Conservation (phyloP, 208 protist species). For the Leishmania braziliensis region DNA sequence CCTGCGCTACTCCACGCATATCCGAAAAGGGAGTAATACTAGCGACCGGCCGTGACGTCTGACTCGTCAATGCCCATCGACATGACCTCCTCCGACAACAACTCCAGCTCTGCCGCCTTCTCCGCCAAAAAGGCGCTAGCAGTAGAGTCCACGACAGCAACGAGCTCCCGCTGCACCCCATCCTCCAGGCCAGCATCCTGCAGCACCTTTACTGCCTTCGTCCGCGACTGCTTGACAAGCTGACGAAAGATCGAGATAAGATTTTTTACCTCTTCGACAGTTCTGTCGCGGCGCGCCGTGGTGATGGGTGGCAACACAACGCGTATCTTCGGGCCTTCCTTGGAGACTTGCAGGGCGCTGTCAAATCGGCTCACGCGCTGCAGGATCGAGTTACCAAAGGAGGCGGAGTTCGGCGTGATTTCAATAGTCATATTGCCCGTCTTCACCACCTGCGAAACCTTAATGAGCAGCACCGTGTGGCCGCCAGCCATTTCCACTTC, state of each 20-base stretch:
- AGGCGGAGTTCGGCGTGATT: slow-evolving; percentile 56
- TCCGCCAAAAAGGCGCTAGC: slow-evolving; percentile 73
- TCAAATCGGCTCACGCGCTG: slow-evolving; percentile 82
- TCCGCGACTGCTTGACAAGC: slow-evolving; percentile 61
- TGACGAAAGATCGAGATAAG: slow-evolving; percentile 53
- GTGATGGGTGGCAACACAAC: slow-evolving; percentile 73
- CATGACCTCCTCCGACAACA: slow-evolving; percentile 76
- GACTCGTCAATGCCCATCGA: slow-evolving; percentile 86
- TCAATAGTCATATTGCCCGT: slow-evolving; percentile 64
- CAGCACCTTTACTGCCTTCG: slow-evolving; percentile 61
- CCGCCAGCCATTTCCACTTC: slow-evolving; percentile 72
- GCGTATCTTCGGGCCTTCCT: slow-evolving; percentile 72
- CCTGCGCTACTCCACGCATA: not conserved
- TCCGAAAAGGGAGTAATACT: not conserved
- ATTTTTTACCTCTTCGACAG: slow-evolving; percentile 54
- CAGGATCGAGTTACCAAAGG: slow-evolving; percentile 58
- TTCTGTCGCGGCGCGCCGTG: slow-evolving; percentile 68
- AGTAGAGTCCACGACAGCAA: slow-evolving; percentile 54
- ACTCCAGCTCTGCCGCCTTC: slow-evolving; percentile 71
- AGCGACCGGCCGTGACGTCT: slow-evolving; percentile 32
- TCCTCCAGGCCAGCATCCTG: slow-evolving; percentile 74
- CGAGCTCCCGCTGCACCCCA: slow-evolving; percentile 54
- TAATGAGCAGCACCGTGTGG: slow-evolving; percentile 65
- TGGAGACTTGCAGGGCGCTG: slow-evolving; percentile 64
- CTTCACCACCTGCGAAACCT: slow-evolving; percentile 82